Conservation (phyloP, 768 basidiomycete genomes). For the Phlebiopsis flavidoalba region DNA sequence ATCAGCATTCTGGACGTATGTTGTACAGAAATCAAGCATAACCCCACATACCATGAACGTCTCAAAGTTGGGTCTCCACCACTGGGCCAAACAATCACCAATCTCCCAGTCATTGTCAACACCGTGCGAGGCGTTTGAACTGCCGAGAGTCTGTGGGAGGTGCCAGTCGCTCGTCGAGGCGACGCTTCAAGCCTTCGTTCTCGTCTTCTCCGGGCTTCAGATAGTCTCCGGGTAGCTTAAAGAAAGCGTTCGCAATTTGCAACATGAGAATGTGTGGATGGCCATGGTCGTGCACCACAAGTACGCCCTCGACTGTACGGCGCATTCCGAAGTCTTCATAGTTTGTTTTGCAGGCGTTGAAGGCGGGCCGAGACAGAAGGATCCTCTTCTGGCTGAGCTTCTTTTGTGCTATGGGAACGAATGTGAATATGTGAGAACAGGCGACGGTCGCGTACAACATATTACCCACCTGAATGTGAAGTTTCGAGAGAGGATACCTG, state of each 20-base stretch:
- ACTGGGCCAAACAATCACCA: conserved; percentile 93
- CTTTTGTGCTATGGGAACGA: conserved; percentile 80
- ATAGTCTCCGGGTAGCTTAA: conserved; percentile 99
- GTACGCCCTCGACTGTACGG: conserved; percentile 85
- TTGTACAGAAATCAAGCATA: neutral
- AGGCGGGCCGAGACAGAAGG: conserved; percentile 93
- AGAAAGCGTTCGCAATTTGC: conserved; percentile 98
- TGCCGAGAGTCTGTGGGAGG: conserved; percentile 69
- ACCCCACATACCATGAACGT: conserved; percentile 83
- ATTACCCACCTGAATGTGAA: conserved; percentile 77
- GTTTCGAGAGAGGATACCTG: conserved; percentile 83
- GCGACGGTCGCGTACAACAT: neutral
- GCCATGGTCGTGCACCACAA: conserved; percentile 93
- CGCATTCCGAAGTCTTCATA: conserved; percentile 98
- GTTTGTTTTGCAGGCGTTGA: conserved; percentile 90
- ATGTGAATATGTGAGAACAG: neutral
- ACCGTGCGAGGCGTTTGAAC: conserved; percentile 69
- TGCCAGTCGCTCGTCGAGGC: conserved; percentile 85
- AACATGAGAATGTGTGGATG: conserved; percentile 97
- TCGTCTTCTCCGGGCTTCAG: conserved; percentile 96
- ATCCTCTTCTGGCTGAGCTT: conserved; percentile 96
- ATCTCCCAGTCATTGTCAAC: conserved; percentile 94
- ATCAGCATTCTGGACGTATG: neutral
- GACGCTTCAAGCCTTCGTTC: conserved; percentile 81
- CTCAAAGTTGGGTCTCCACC: conserved; percentile 99